Conservation (phyloP, 345 rosid genomes). For the Eucalyptus erythrocorys region DNA sequence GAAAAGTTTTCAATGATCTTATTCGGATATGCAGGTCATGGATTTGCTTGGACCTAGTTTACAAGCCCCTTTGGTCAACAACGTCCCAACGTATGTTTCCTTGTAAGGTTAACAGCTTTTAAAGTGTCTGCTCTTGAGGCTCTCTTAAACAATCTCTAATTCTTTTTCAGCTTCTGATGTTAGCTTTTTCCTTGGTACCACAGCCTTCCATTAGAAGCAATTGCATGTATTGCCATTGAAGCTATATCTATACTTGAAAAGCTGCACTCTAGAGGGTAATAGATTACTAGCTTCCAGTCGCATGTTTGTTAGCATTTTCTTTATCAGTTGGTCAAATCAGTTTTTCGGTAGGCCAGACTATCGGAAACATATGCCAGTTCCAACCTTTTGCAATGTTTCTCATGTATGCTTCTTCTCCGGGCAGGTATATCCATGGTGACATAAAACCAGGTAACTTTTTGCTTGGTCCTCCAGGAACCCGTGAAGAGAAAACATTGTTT, state of each 20-base stretch:
- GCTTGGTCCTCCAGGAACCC: not conserved
- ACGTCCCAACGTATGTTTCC: constrained; percentile 17
- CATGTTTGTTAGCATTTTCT: not conserved
- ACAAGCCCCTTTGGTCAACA: constrained; percentile 78
- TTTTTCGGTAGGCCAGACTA: not conserved
- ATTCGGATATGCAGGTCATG: constrained; percentile 50
- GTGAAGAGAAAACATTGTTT: not conserved
- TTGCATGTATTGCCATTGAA: constrained; percentile 40
- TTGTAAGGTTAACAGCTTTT: not conserved
- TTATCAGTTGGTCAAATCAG: not conserved
- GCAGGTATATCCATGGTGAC: not conserved
- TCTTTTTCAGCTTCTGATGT: not conserved
- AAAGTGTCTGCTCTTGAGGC: not conserved
- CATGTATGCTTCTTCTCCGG: not conserved
- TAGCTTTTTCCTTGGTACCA: not conserved
- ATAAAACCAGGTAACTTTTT: not conserved
- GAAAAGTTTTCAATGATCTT: not conserved
- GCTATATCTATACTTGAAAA: constrained; percentile 86
- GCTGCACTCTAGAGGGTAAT: constrained; percentile 82
- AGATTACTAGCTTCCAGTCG: not conserved
- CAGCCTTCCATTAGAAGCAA: constrained; percentile 40
- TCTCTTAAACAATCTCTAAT: not conserved
- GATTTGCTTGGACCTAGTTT: constrained; percentile 88
- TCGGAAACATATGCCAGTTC: not conserved
- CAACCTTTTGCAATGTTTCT: not conserved